Conservation (phyloP, 169 alveolate species). For the Cryptosporidium meleagridis region DNA sequence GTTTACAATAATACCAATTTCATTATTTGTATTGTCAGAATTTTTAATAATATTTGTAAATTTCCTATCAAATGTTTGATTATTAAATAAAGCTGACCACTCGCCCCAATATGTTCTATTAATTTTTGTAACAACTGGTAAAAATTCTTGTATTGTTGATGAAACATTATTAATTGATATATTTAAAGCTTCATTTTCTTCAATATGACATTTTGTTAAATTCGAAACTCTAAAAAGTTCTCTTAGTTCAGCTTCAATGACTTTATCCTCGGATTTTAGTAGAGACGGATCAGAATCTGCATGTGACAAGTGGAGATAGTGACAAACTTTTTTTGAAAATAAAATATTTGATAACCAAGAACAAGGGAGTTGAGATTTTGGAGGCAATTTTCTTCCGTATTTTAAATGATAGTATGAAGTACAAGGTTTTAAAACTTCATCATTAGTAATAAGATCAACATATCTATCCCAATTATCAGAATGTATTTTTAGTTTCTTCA, state of each 20-base stretch:
- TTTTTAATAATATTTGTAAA: not conserved
- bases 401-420: conserved; percentile 24
- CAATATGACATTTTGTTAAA: conserved; percentile 25
- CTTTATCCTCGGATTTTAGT: not conserved
- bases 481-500: not conserved
- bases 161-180: conserved; percentile 25
- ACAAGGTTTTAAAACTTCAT: conserved; percentile 56
- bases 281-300: not conserved
- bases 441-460: conserved; percentile 2
- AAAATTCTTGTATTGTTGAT: not conserved
- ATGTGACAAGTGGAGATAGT: conserved; percentile 18
- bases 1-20: not conserved
- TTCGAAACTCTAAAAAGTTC: not conserved
- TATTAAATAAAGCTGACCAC: conserved; percentile 23
- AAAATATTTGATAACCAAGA: conserved; percentile 69
- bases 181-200: conserved; percentile 37
- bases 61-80: not conserved
- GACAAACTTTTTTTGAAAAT: conserved; percentile 38
- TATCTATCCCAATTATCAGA: conserved; percentile 29
- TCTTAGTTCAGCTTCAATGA: not conserved
- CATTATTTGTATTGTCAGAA: not conserved
- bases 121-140: not conserved
- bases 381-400: not conserved
- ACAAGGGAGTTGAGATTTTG: conserved; percentile 49
- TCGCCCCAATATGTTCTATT: conserved; percentile 66